Evolutionary conservation across 140 eudicot genomes (phyloP).

Genomic region (Stevia rebaudiana): DNA sequence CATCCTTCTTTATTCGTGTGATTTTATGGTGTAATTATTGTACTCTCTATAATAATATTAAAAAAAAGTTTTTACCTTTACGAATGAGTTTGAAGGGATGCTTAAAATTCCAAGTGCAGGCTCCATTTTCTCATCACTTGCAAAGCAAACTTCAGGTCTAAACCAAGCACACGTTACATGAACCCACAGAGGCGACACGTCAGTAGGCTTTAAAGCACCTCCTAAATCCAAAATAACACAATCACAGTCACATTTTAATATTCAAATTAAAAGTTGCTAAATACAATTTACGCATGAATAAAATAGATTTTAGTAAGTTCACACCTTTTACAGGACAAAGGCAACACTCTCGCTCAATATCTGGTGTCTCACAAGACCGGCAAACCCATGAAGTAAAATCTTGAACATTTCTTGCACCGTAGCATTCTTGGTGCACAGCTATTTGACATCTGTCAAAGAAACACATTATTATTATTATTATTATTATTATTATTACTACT

Average conservation of each 20-base stretch:
- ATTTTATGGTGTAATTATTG: too few relatives aligned
- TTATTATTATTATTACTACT: too few relatives aligned
- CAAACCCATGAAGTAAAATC: conserved; percentile 99
- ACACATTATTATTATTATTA: too few relatives aligned
- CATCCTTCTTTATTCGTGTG: too few relatives aligned
- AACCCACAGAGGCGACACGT: conserved; percentile 88
- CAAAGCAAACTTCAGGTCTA: conserved; percentile 90
- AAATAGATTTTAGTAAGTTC: conserved; percentile 2
- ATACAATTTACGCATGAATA: background rate
- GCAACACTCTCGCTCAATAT: conserved; percentile 85
- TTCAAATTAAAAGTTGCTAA: background rate
- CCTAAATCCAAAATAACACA: conserved; percentile 40
- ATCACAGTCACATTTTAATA: background rate
- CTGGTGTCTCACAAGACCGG: conserved; percentile 88
- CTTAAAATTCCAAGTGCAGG: conserved; percentile 96
- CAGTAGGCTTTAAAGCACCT: conserved; percentile 93
- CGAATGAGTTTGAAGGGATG: conserved; percentile 86
- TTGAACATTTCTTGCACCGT: conserved; percentile 78
- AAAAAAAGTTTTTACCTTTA: conserved; percentile 47
- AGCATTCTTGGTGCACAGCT: conserved; percentile 99
- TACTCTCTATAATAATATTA: background rate
- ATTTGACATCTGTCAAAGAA: conserved; percentile 97
- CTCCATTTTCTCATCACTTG: conserved; percentile 92
- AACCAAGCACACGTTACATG: conserved; percentile 99
- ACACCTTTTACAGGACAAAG: conserved; percentile 97